Conservation (phyloP, 345 rosid genomes). For the Noccaea caerulescens region DNA sequence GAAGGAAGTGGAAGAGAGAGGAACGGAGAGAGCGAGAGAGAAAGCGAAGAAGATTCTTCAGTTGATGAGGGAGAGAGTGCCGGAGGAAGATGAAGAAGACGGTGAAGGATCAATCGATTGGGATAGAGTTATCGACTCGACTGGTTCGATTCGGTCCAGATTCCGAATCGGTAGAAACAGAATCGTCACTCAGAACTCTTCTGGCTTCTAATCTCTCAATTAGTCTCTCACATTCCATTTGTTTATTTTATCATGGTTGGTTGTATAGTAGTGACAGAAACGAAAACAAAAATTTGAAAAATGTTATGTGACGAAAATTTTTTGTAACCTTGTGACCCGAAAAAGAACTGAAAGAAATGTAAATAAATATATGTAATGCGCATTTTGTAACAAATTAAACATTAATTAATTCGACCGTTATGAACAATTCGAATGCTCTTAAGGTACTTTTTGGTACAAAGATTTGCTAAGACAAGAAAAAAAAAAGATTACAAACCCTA, state of each 20-base stretch:
- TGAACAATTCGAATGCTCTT: neutral
- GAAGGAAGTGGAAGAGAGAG: constrained; percentile 58
- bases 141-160: constrained; percentile 52
- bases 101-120: constrained; percentile 49
- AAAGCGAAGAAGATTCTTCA: constrained; percentile 68
- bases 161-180: constrained; percentile 44
- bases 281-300: neutral
- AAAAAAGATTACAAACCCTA: neutral
- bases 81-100: constrained; percentile 39
- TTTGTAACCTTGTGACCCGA: constrained; percentile 31
- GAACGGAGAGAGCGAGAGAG: constrained; percentile 63
- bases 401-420: neutral
- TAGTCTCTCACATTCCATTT: constrained; percentile 10
- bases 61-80: constrained; percentile 55
- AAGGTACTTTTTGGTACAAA: constrained; percentile 13
- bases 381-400: constrained; percentile 2
- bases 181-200: constrained; percentile 37
- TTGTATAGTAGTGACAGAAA: constrained; percentile 10
- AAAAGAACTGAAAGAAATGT: constrained; percentile 8
- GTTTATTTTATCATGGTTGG: neutral
- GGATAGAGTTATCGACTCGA: constrained; percentile 63
- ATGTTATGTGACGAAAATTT: constrained; percentile 13
- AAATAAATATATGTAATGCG: neutral
- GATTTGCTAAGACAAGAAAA: constrained; percentile 1
- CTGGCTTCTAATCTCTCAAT: constrained; percentile 29